Conservation (phyloP, 2,329 filamentous ascomycete species). For the Cyphellophora europaea region DNA sequence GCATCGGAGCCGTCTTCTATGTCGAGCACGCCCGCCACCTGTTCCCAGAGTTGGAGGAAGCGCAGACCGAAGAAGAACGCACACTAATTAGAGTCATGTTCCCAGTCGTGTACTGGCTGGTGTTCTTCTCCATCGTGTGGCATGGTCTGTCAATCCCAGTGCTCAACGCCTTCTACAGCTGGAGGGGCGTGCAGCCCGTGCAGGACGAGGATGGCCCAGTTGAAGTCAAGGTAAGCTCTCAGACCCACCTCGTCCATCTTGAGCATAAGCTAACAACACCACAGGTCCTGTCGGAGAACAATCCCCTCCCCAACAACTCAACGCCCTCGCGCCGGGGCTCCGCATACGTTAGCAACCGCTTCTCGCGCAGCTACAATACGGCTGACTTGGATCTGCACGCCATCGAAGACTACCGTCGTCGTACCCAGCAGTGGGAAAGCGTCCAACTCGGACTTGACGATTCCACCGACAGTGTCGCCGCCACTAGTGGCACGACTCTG, state of each 20-base stretch:
- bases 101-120: constrained; percentile 38
- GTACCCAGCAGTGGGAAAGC: constrained; percentile 1
- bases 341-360: constrained; percentile 3
- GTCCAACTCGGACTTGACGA: neutral
- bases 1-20: constrained; percentile 88
- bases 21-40: constrained; percentile 36
- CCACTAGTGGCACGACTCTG: neutral
- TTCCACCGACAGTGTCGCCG: neutral
- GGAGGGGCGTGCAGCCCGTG: constrained; percentile 20
- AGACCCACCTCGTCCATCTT: no score
- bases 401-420: constrained; percentile 3
- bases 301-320: constrained; percentile 23
- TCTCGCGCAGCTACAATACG: constrained; percentile 3
- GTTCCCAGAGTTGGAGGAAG: constrained; percentile 31
- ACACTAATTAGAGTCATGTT: constrained; percentile 30
- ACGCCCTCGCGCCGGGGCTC: neutral
- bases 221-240: constrained; percentile 17
- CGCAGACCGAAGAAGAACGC: constrained; percentile 29
- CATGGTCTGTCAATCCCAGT: constrained; percentile 30
- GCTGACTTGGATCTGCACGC: constrained; percentile 1
- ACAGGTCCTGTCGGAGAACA: neutral
- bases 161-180: constrained; percentile 24
- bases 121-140: constrained; percentile 30
- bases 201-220: constrained; percentile 23
- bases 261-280: neutral